A percentile compares a stretch with the other conserved stretches of the same genome.
phyloP scores from a whole-genome alignment of 169 alveolate genomes.

The Prorocentrum cordatum region DNA sequence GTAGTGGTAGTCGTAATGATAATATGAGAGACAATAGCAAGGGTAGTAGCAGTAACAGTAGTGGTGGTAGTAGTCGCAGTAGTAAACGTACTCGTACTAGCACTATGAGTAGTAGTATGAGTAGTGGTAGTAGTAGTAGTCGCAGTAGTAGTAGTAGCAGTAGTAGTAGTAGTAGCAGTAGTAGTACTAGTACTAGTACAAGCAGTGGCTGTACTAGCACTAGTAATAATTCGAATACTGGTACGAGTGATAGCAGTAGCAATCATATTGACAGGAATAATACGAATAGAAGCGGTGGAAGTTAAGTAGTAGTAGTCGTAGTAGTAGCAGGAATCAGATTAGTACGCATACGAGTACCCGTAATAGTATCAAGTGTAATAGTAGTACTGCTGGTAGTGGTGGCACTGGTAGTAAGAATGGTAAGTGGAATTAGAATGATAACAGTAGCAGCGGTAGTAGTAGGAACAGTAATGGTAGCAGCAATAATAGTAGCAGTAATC shows the following conservation, averaged over 20 bases:
- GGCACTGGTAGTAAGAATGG: background rate
- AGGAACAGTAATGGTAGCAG: background rate
- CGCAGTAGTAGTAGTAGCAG: no score
- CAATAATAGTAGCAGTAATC: background rate
- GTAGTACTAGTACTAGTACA: background rate
- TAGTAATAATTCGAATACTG: background rate
- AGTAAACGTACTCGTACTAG: no score
- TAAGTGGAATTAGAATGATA: background rate
- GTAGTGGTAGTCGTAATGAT: no score
- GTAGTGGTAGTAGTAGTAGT: no score
- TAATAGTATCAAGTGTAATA: background rate
- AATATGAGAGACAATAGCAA: no score
- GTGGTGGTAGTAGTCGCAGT: no score
- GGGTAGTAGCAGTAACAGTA: no score
- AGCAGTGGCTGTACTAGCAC: background rate
- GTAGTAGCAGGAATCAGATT: background rate
- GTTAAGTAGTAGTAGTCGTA: background rate
- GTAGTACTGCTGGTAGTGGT: background rate
- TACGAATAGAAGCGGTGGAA: background rate
- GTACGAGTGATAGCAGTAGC: background rate
- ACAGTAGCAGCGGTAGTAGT: background rate
- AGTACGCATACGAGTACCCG: background rate
- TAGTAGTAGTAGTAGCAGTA: no score
- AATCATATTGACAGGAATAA: no score
- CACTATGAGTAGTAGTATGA: no score